Conservation (phyloP, 2,329 filamentous ascomycete species). For the Ramularia endophylla region DNA sequence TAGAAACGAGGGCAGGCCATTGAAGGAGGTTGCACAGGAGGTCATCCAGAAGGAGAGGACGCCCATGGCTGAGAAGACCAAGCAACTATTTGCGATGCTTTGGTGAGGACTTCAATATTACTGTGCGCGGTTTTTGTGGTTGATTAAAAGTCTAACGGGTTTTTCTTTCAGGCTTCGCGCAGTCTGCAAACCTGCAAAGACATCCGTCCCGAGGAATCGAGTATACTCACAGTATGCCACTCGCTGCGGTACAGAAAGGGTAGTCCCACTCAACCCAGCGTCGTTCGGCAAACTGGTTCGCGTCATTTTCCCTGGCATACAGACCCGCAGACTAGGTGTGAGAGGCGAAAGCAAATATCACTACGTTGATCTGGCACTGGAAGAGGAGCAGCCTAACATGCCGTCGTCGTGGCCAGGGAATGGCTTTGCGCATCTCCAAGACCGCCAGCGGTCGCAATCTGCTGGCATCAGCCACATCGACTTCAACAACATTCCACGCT, state of each 20-base stretch:
- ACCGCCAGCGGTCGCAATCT: slow-evolving; percentile 27
- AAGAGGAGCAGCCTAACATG: slow-evolving; percentile 36
- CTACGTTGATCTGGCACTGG: slow-evolving; percentile 57
- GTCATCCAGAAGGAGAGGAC: slow-evolving; percentile 74
- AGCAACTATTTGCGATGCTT: slow-evolving; percentile 83
- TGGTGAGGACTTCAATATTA: slow-evolving; percentile 64
- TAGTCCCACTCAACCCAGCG: slow-evolving; percentile 91
- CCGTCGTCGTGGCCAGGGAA: slow-evolving; percentile 18
- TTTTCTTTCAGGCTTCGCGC: slow-evolving; percentile 64
- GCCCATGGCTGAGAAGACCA: slow-evolving; percentile 73
- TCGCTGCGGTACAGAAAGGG: slow-evolving; percentile 84
- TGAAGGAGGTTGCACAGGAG: slow-evolving; percentile 68
- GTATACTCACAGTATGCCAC: slow-evolving; percentile 96
- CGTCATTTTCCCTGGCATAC: slow-evolving; percentile 91
- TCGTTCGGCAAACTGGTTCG: slow-evolving; percentile 97
- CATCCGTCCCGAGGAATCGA: slow-evolving; percentile 82
- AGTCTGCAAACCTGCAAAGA: slow-evolving; percentile 67
- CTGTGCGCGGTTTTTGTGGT: background rate
- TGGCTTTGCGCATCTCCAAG: slow-evolving; percentile 14
- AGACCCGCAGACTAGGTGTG: slow-evolving; percentile 85
- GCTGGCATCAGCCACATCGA: slow-evolving; percentile 27
- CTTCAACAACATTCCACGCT: slow-evolving; percentile 38
- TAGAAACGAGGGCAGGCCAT: slow-evolving; percentile 59
- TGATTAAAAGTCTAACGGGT: slow-evolving; percentile 22
- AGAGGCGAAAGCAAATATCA: slow-evolving; percentile 98